Base-by-base conservation (phyloP, 176 grass and related monocot species). In the Dendrocalamus sinicus region DNA sequence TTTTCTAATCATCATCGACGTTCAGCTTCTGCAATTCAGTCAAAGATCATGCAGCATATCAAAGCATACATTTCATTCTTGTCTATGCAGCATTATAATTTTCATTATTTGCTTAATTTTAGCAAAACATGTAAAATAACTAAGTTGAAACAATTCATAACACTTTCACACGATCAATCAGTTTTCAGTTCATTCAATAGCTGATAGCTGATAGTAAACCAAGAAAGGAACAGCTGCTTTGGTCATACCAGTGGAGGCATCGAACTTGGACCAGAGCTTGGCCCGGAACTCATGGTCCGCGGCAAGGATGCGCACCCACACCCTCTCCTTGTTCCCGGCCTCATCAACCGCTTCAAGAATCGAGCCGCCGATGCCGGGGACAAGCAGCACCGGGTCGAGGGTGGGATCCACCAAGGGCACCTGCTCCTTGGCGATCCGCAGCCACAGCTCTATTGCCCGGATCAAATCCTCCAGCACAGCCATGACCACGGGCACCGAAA, bases 191-290 rank as follows among this genome's bases (percentile, higher is more conserved):
- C 80, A 30, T 40, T 58, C 22, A 19, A 70, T 26, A 43, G 37
- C 37, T 28, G 11, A 70, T 26, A 43, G 37, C 37, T 28, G 11
- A 10, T 5, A 37, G 44, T 71, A 19, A 69, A 57, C 19, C 65
- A 72, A 24, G 24, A 62, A 40, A 12, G 28, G 14, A 74, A 47
- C 2, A 41, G 32, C 19, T 39, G 74, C 12, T 23, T 13, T 23
- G 51, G 1, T 28, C 64, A 81, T 87, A 95, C 96, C 96, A 5
- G 91, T 92, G 54, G 91, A 83, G 23, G 90, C 86, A 80, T 98
- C 96, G 60, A 98, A 98, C 66, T 89, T 89, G 28, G 93, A 93
- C 96, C 93, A 98, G 37, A 98, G 83, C 73, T 95, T 95, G 19
- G 76, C 85, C 57, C 75, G 70, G 58, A 95, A 98, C 75, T 98